These are phyloP conservation scores for Emericellopsis terricola DNA, from an alignment of 495 filamentous ascomycete genomes.

Conservation along the genomic window DNA sequence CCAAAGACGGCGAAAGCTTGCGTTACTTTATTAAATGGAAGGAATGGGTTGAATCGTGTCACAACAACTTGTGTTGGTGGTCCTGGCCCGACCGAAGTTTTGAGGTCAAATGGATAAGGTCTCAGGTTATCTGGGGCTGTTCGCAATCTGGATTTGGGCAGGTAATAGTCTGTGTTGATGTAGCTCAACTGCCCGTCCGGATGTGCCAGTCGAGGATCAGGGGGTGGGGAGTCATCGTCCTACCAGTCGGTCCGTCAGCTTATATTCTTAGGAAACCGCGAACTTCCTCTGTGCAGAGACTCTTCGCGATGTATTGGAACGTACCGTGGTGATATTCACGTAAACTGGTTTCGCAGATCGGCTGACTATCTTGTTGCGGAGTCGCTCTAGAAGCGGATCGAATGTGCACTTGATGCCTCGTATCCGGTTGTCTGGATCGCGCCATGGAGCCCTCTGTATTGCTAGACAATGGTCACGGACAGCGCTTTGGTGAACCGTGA, in stretches of 20 bases:
- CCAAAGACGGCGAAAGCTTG: constrained; percentile 73
- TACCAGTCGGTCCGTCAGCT: too few species aligned
- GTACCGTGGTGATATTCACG: constrained; percentile 49
- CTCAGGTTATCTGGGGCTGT: constrained; percentile 59
- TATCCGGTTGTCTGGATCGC: too few species aligned
- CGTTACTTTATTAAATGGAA: constrained; percentile 57
- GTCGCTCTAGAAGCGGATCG: constrained; percentile 39
- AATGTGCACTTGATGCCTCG: constrained; percentile 52
- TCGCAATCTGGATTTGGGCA: constrained; percentile 56
- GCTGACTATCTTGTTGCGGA: constrained; percentile 39
- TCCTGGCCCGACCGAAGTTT: constrained; percentile 69
- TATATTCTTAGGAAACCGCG: too few species aligned
- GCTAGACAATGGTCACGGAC: too few species aligned
- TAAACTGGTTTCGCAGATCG: constrained; percentile 51
- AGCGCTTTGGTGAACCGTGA: too few species aligned
- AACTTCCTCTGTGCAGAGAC: too few species aligned
- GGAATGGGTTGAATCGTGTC: constrained; percentile 82
- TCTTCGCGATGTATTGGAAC: too few species aligned
- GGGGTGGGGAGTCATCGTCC: constrained; percentile 46
- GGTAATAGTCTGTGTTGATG: constrained; percentile 46
- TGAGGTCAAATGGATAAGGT: constrained; percentile 59
- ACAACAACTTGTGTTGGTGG: constrained; percentile 82
- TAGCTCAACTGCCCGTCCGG: constrained; percentile 30
- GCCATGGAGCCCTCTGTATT: too few species aligned
- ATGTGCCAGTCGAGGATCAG: constrained; percentile 61